Conservation (phyloP, 441 rosid species). For the Adansonia grandidieri region DNA sequence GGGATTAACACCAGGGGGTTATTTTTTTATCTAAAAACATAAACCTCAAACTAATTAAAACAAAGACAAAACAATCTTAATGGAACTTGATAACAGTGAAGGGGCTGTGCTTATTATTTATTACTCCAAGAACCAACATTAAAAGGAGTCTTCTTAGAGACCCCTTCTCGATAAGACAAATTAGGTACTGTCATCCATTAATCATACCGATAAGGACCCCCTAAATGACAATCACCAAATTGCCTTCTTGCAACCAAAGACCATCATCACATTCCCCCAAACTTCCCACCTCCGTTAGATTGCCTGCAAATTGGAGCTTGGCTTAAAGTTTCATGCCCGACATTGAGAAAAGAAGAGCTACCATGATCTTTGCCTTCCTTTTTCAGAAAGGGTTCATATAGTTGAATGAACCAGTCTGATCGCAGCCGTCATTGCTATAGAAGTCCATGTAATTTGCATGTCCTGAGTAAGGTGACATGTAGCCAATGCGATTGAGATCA, state of each 20-base stretch:
- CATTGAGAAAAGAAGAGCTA: neutral
- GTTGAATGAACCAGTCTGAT: conserved; percentile 38
- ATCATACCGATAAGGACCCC: neutral
- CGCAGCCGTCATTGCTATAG: conserved; percentile 49
- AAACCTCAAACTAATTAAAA: conserved; percentile 18
- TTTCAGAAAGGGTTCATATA: neutral
- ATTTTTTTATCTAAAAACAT: conserved; percentile 3
- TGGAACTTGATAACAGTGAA: neutral
- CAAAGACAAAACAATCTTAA: neutral
- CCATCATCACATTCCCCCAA: conserved; percentile 3
- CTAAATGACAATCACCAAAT: neutral
- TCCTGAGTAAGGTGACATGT: neutral
- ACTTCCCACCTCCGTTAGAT: neutral
- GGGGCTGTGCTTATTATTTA: conserved; percentile 23
- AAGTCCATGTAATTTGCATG: conserved; percentile 47
- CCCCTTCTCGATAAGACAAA: conserved; percentile 3
- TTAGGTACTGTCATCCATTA: neutral
- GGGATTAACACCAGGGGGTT: conserved; percentile 31
- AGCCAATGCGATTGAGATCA: neutral
- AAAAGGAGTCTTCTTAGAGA: conserved; percentile 54
- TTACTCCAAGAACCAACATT: conserved; percentile 49
- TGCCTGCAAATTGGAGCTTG: neutral
- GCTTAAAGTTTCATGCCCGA: conserved; percentile 7
- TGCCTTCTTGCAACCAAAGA: neutral
- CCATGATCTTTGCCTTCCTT: neutral